A percentile compares a stretch with the other conserved stretches of the same genome.
Conservation (phyloP, 495 filamentous ascomycete species). For the Daldinia caldariorum region DNA sequence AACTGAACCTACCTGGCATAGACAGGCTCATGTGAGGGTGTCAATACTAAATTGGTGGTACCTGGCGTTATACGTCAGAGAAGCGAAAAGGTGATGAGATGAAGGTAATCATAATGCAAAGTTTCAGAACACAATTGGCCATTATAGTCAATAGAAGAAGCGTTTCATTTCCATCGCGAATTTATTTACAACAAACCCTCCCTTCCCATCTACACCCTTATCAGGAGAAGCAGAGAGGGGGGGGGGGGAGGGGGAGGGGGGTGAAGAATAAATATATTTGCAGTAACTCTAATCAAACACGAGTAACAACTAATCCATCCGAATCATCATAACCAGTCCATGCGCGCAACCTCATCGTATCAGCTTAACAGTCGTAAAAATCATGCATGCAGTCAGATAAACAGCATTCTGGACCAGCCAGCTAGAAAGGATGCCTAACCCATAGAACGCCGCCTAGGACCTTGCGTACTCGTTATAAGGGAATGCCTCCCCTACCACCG, state of each 20-base stretch:
- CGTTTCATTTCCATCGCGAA: too few species aligned
- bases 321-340: background rate
- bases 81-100: background rate
- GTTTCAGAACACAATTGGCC: background rate
- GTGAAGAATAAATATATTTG: background rate
- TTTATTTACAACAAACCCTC: too few species aligned
- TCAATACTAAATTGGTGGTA: background rate
- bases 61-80: background rate
- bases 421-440: background rate
- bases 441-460: background rate
- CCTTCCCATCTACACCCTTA: background rate
- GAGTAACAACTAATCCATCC: background rate
- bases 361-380: background rate
- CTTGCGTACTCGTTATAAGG: background rate
- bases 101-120: background rate
- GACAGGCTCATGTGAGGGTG: too few species aligned
- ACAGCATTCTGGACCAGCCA: background rate
- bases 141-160: too few species aligned
- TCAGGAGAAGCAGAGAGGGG: background rate
- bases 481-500: slow-evolving; percentile 47
- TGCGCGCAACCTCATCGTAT: background rate
- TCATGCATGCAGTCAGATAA: background rate
- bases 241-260: too few species aligned
- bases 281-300: background rate
- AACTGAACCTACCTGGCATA: too few species aligned